These are phyloP conservation scores for Hansfordia pulvinata DNA, from an alignment of 2,329 filamentous ascomycete genomes.

Conservation along the genomic window DNA sequence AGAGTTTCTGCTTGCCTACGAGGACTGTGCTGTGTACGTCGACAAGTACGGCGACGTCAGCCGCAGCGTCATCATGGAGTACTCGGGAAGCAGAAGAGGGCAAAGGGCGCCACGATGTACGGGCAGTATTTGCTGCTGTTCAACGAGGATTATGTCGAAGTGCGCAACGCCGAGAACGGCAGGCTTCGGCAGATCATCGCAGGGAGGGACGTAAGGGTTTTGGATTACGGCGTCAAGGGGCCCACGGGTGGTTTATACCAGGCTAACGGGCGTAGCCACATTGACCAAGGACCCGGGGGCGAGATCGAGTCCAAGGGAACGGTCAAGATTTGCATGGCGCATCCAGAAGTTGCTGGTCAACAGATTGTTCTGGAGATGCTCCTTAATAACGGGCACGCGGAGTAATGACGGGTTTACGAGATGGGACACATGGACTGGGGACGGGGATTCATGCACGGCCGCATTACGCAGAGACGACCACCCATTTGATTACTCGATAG, in stretches of 20 bases:
- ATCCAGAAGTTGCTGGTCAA: constrained; percentile 71
- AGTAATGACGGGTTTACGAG: constrained; percentile 25
- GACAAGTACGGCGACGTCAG: constrained; percentile 97
- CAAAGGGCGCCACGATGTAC: constrained; percentile 75
- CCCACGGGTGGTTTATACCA: constrained; percentile 35
- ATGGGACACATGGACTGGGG: too few species aligned
- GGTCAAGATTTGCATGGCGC: constrained; percentile 90
- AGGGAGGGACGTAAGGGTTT: constrained; percentile 74
- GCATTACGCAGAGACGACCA: too few species aligned
- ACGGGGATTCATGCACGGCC: too few species aligned
- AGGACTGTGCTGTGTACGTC: constrained; percentile 93
- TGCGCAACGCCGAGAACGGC: constrained; percentile 92
- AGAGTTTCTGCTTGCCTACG: constrained; percentile 87
- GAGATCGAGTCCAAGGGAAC: constrained; percentile 49
- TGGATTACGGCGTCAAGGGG: constrained; percentile 70
- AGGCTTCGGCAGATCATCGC: constrained; percentile 87
- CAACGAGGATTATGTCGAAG: constrained; percentile 92
- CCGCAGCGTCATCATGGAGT: constrained; percentile 93
- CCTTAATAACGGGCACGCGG: constrained; percentile 71
- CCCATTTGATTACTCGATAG: too few species aligned
- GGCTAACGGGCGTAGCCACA: constrained; percentile 14
- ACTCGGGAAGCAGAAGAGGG: constrained; percentile 79
- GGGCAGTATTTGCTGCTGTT: constrained; percentile 87
- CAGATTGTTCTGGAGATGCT: constrained; percentile 89
- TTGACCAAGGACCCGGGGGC: constrained; percentile 19